These are phyloP conservation scores for Fulvia fulva DNA, from an alignment of 2,329 filamentous ascomycete genomes.

Conservation along the genomic window DNA sequence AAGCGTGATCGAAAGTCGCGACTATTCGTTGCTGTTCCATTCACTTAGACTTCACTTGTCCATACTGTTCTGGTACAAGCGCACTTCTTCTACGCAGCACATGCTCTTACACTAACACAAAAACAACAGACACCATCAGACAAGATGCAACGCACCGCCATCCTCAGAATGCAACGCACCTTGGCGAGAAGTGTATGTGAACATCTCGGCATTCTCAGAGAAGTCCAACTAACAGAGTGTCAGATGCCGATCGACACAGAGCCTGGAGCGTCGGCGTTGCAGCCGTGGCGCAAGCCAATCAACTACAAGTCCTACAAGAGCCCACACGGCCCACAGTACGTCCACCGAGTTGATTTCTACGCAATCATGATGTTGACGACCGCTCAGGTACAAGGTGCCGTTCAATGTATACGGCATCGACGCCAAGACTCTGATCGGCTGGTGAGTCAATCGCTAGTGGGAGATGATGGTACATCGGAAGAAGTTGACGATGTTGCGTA, in stretches of 20 bases:
- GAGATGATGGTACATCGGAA: no score
- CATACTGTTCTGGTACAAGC: not conserved
- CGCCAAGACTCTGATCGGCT: constrained; percentile 37
- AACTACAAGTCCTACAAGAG: constrained; percentile 51
- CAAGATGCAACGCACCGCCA: not conserved
- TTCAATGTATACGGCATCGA: constrained; percentile 49
- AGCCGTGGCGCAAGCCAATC: constrained; percentile 32
- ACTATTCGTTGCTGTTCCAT: not conserved
- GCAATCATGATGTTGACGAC: not conserved
- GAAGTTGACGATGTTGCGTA: no score
- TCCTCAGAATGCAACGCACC: not conserved
- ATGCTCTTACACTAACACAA: not conserved
- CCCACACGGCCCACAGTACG: constrained; percentile 56
- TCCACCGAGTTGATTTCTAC: constrained; percentile 13
- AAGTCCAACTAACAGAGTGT: not conserved
- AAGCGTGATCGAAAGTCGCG: not conserved
- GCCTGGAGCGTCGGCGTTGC: constrained; percentile 17
- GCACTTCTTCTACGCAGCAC: not conserved
- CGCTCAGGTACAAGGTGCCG: constrained; percentile 46
- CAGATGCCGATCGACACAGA: constrained; percentile 1
- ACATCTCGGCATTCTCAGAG: not conserved
- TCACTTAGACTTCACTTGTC: not conserved
- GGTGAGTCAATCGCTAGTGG: constrained; percentile 36
- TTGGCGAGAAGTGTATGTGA: not conserved
- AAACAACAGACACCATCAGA: not conserved